Evolutionary conservation across 2,329 filamentous ascomycete species (phyloP), one percentile per base, ranked within the genome.

Genomic region (Magnaporthiopsis poae): DNA sequence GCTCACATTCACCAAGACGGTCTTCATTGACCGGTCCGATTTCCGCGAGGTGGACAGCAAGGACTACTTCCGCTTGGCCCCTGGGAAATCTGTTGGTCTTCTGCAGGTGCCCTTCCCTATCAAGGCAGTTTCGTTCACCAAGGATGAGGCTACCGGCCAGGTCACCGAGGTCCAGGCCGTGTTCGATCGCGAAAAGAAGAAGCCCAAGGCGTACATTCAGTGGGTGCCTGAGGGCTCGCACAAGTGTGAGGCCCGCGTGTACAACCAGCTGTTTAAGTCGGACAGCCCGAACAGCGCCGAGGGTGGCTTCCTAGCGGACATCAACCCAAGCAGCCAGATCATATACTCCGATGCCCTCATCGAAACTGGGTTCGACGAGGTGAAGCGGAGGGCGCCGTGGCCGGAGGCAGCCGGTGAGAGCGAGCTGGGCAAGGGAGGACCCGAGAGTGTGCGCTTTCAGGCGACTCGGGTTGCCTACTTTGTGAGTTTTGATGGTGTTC

Each of bases 391-490:
- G 35, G 91, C 90, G 4, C 92, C 91, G 7, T 96, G 92, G 92
- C 91, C 92, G 1, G 88, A 90, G 75, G 86, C 88, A 61, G 89
- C 86, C 7, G 90, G 90, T 13, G 90, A 92, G 76, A 84, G 80
- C 68, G 83, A 86, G 70, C 79, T 83, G 67, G 84, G 83, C 13
- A 84, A 83, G 70, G 82, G 81, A 13, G 89, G 88, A 0, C 85
- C 86, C 31, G 90, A 91, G 78, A 89, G 84, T 66, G 89, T 97
- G 8, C 84, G 94, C 63, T 98, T 98, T 83, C 94, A 98, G 81
- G 94, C 88, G 2, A 88, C 96, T 83, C 85, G 94, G 33, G 90
- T 94, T 61, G 94, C 89, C 12, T 96, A 96, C 75, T 95, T 95
- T 79, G 82, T 84, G 68, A 81, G 82, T 79, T 5, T 8, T 21